Conservation (phyloP, 768 basidiomycete species). For the Fomitopsis serialis region DNA sequence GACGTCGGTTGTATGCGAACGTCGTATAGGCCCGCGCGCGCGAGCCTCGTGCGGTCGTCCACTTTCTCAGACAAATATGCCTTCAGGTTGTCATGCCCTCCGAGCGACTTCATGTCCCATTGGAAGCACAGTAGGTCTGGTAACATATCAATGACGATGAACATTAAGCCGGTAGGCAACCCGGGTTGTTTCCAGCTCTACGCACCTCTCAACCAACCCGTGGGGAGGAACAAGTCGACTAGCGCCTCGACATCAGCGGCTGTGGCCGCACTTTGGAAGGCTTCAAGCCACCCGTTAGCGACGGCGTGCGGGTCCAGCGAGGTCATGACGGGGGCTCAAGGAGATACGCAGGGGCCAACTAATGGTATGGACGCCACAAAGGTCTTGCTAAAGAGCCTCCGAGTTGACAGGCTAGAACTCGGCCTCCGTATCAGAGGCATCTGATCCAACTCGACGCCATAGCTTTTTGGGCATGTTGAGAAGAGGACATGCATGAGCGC, state of each 20-base stretch:
- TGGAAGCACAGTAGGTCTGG: slow-evolving; percentile 34
- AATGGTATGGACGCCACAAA: too few relatives aligned
- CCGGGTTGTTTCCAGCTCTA: too few relatives aligned
- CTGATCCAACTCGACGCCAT: too few relatives aligned
- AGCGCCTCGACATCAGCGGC: slow-evolving; percentile 9
- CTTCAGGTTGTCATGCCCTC: slow-evolving; percentile 27
- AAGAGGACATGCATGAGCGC: too few relatives aligned
- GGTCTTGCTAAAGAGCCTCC: too few relatives aligned
- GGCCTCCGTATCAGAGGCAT: too few relatives aligned
- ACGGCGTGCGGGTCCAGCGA: slow-evolving; percentile 3
- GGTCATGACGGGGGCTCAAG: too few relatives aligned
- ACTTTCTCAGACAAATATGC: slow-evolving; percentile 25
- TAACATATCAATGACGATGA: slow-evolving; percentile 6
- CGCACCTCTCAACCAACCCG: slow-evolving; percentile 19
- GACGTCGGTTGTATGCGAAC: slow-evolving; percentile 3
- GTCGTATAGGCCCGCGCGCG: slow-evolving; percentile 14
- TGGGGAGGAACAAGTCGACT: slow-evolving; percentile 7
- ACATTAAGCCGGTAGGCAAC: not conserved
- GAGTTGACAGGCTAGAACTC: too few relatives aligned
- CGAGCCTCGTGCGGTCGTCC: slow-evolving; percentile 14
- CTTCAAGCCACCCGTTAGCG: slow-evolving; percentile 13
- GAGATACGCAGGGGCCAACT: too few relatives aligned
- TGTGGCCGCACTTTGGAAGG: slow-evolving; percentile 3
- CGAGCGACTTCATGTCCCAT: slow-evolving; percentile 36
- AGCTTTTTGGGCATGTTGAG: too few relatives aligned